Conservation (phyloP, 163 green algal species). For the Volvox carteri region DNA sequence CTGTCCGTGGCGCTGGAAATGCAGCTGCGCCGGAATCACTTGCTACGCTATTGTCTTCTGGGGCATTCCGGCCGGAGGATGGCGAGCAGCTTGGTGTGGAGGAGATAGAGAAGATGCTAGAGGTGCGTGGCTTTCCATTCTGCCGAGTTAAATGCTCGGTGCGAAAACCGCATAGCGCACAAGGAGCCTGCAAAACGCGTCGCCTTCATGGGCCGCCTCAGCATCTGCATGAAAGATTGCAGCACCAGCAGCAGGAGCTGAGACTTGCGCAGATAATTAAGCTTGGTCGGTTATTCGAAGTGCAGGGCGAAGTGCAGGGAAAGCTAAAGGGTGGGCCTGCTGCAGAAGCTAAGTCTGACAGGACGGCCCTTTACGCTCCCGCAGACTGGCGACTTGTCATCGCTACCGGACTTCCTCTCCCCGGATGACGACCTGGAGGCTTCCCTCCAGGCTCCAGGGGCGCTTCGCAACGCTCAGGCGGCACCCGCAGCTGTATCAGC, state of each 20-base stretch:
- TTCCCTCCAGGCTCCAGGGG: neutral
- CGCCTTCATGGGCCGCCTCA: neutral
- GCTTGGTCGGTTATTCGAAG: neutral
- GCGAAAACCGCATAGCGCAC: neutral
- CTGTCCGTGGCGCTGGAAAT: neutral
- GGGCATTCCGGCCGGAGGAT: neutral
- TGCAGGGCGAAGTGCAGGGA: neutral
- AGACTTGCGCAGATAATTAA: neutral
- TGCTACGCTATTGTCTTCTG: neutral
- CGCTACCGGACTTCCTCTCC: slow-evolving; percentile 19
- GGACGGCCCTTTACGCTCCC: neutral
- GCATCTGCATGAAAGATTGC: neutral
- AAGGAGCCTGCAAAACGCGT: neutral
- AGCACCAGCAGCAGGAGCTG: neutral
- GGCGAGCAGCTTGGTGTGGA: slow-evolving; percentile 2
- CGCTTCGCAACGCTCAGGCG: neutral
- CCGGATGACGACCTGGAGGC: slow-evolving; percentile 36
- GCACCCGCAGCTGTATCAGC: neutral
- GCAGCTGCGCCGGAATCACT: neutral
- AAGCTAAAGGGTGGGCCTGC: neutral
- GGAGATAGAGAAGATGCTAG: slow-evolving; percentile 13
- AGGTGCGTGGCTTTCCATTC: slow-evolving; percentile 10
- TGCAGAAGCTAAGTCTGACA: neutral
- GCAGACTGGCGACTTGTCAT: slow-evolving; percentile 8
- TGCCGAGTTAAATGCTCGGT: too few relatives aligned